Base-by-base conservation (phyloP, 2,329 filamentous ascomycete genomes). In the Cercospora zeina region DNA sequence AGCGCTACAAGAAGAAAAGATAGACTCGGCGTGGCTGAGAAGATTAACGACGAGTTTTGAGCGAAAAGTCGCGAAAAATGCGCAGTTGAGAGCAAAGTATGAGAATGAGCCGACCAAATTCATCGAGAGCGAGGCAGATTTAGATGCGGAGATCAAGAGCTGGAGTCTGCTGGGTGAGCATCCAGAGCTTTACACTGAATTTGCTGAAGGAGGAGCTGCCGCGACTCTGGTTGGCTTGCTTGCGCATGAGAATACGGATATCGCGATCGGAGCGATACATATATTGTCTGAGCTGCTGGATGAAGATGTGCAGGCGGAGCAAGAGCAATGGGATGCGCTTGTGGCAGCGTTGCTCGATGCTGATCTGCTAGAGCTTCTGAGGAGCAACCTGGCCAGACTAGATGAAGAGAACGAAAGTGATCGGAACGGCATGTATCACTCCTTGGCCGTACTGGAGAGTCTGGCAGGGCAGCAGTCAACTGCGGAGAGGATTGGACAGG, bases 191-290 rank as follows among this genome's bases (percentile, higher is more conserved):
- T 97, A 95, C 75, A 80, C 80, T 11, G 90, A 96, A 64, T 92
- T 96, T 71, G 87, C 89, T 33, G 87, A 86, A 67, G 80, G 92
- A 56, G 71, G 67, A 31, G 89, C 90, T 19, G 86, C 87, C 0
- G 84, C 78, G 4, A 93, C 88, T 59, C 77, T 99, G 55, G 91
- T 96, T 1, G 85, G 88, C 1, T 77, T 99, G 57, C 80, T 99
- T 54, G 89, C 93, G 14, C 95, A 99, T 74, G 95, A 99, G 71
- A 99, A 99, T 74, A 93, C 93, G 0, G 95, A 99, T 72, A 96
- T 99, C 67, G 92, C 95, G 10, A 96, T 97, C 70, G 90, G 89
- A 66, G 90, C 89, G 0, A 87, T 96, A 54, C 90, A 97, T 78
- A 90, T 97, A 51, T 85, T 99, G 55, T 88, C 86, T 60, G 95